Conservation (phyloP, 2,329 filamentous ascomycete genomes). For the Ophiostoma angusticollis region DNA sequence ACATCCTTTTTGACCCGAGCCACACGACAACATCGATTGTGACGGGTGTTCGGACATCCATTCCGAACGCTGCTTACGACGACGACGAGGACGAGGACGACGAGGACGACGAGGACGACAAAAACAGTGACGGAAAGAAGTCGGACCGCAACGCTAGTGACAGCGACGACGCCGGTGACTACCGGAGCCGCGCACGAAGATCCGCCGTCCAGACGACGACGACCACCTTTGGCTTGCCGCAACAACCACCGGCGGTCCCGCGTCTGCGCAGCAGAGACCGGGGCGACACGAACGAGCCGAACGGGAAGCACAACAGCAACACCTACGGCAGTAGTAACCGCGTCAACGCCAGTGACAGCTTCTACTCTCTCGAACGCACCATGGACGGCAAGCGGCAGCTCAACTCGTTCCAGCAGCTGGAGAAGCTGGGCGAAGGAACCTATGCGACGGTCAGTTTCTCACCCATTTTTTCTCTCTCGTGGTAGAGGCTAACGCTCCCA, state of each 20-base stretch:
- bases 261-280: conserved; percentile 19
- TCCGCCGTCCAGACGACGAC: background rate
- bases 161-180: background rate
- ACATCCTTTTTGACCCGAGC: conserved; percentile 27
- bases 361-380: too few relatives aligned
- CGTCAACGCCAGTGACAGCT: too few relatives aligned
- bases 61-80: too few relatives aligned
- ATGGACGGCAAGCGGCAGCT: conserved; percentile 93
- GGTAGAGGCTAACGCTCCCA: conserved; percentile 25
- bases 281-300: too few relatives aligned
- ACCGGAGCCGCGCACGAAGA: background rate
- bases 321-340: too few relatives aligned
- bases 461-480: background rate
- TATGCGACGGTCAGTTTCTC: conserved; percentile 79
- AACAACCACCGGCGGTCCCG: conserved; percentile 20
- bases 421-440: conserved; percentile 96
- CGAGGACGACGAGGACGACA: background rate
- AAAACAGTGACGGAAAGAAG: background rate
- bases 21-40: conserved; percentile 17
- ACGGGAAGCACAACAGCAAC: too few relatives aligned
- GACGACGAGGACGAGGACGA: background rate
- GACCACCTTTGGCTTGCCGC: conserved; percentile 14
- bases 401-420: conserved; percentile 96
- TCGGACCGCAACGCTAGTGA: background rate
- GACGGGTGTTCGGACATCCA: conserved; percentile 1